These are phyloP conservation scores for Phytophthora pini DNA, from an alignment of 352 stramenopile genomes.

Conservation along the genomic window DNA sequence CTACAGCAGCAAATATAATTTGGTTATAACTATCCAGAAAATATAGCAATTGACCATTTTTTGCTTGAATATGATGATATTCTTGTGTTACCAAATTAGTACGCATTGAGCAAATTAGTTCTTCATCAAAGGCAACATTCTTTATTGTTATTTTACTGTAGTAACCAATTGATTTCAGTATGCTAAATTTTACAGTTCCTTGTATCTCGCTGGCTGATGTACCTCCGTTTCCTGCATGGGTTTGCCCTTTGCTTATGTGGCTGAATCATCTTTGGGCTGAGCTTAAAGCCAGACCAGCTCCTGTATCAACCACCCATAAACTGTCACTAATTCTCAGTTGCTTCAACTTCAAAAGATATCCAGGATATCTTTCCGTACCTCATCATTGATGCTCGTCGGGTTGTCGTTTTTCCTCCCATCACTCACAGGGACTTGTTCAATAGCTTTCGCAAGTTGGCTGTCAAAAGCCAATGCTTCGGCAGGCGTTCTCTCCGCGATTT, in stretches of 20 bases:
- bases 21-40: constrained; percentile 16
- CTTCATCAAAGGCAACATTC: constrained; percentile 22
- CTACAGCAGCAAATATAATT: constrained; percentile 26
- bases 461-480: neutral
- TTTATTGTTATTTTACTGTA: constrained; percentile 18
- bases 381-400: neutral
- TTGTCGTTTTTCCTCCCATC: neutral
- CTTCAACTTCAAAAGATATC: constrained; percentile 10
- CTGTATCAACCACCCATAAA: constrained; percentile 20
- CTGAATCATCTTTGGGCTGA: constrained; percentile 19
- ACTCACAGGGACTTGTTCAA: neutral
- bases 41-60: constrained; percentile 10
- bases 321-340: constrained; percentile 6
- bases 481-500: neutral
- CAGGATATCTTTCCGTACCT: neutral
- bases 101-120: constrained; percentile 29
- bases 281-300: constrained; percentile 22
- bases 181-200: constrained; percentile 14
- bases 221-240: constrained; percentile 4
- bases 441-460: neutral
- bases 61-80: constrained; percentile 19
- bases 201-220: constrained; percentile 11
- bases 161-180: constrained; percentile 8
- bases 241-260: neutral
- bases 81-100: constrained; percentile 23